These are phyloP conservation scores for Tylopilus subfusipes DNA, from an alignment of 768 basidiomycete genomes.

Conservation along the genomic window DNA sequence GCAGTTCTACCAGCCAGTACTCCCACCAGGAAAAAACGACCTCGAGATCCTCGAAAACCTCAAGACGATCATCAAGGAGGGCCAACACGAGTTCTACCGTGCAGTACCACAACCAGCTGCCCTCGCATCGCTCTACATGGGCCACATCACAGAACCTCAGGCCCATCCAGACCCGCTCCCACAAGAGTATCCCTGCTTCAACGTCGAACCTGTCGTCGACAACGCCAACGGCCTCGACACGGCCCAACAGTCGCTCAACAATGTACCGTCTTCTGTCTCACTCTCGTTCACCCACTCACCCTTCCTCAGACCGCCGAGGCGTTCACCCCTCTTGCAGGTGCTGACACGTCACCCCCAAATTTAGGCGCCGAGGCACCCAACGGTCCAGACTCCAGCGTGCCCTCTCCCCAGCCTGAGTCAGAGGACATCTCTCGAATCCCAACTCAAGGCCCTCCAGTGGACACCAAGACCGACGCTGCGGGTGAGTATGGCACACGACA, in stretches of 20 bases:
- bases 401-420: conserved; percentile 11
- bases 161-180: conserved; percentile 37
- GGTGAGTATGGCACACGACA: conserved; percentile 31
- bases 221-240: conserved; percentile 5
- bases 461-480: conserved; percentile 13
- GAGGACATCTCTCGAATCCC: conserved; percentile 4
- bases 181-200: conserved; percentile 16
- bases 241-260: conserved; percentile 20
- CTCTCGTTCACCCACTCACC: conserved; percentile 3
- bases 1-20: conserved; percentile 27
- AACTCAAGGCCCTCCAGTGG: conserved; percentile 1
- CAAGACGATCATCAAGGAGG: conserved; percentile 66
- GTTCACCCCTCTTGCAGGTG: conserved; percentile 25
- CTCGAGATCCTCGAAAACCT: conserved; percentile 73
- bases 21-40: conserved; percentile 59
- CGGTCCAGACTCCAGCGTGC: conserved; percentile 9
- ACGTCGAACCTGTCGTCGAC: conserved; percentile 9
- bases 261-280: conserved; percentile 31
- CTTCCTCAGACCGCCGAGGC: conserved; percentile 24
- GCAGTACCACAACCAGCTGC: conserved; percentile 62
- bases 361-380: conserved; percentile 18
- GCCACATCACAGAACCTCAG: conserved; percentile 35
- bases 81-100: conserved; percentile 70
- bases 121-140: conserved; percentile 63
- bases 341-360: conserved; percentile 22